Percentiles rank a stretch among this genome's conserved stretches.
phyloP scores from a whole-genome alignment of 2,329 filamentous ascomycete genomes.

The Chaetomium sp. region DNA sequence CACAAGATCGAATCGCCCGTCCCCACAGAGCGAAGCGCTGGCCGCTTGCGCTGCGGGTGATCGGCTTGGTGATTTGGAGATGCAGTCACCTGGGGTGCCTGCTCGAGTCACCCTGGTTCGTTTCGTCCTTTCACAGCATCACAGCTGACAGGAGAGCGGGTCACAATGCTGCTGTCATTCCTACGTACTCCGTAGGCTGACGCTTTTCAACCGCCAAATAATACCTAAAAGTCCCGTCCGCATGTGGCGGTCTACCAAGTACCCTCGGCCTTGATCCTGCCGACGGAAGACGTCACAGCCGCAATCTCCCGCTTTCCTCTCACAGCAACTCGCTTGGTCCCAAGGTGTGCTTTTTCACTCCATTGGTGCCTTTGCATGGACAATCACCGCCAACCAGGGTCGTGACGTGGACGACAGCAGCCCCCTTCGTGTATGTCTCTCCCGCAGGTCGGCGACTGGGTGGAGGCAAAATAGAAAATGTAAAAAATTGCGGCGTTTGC shows the following conservation, averaged over 20 bases:
- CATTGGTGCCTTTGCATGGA: not conserved
- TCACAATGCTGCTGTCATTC: not conserved
- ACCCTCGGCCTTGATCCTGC: not conserved
- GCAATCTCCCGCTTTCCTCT: not conserved
- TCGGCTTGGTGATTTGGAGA: not conserved
- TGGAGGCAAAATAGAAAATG: not conserved
- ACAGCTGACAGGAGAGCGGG: not conserved
- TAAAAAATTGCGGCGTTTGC: slow-evolving; percentile 3
- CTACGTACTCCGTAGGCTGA: not conserved
- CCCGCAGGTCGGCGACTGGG: not conserved
- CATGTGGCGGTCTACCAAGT: slow-evolving; percentile 1
- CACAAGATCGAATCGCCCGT: slow-evolving; percentile 1
- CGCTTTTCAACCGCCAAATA: not conserved
- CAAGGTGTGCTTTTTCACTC: slow-evolving; percentile 5
- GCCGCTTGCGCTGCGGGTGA: not conserved
- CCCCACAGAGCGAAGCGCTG: slow-evolving; percentile 6
- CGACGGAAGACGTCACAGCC: slow-evolving; percentile 3
- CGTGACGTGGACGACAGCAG: slow-evolving; percentile 11
- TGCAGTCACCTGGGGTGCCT: slow-evolving; percentile 1
- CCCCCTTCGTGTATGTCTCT: not conserved
- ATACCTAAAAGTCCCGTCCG: no score
- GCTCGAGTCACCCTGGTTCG: not conserved
- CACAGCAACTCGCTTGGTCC: slow-evolving; percentile 2
- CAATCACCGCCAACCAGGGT: slow-evolving; percentile 5
- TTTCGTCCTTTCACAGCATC: not conserved